A percentile compares a stretch with the other conserved stretches of the same genome.
Conservation (phyloP, 768 basidiomycete genomes). For the Lactarius quietus region DNA sequence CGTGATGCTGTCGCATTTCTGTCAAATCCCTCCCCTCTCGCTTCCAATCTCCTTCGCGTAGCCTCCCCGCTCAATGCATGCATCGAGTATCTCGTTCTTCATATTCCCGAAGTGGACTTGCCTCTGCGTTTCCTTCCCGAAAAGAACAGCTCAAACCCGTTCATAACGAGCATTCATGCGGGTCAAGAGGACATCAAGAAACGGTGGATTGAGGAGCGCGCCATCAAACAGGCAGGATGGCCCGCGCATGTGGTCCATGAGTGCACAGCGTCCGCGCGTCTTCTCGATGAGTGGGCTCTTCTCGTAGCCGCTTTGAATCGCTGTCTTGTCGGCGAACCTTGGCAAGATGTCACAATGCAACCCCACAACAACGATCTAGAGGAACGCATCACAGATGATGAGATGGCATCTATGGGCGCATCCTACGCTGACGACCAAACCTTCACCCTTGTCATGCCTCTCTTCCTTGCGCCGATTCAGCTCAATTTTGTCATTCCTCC, state of each 20-base stretch:
- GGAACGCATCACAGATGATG: constrained; percentile 41
- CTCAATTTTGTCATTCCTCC: constrained; percentile 62
- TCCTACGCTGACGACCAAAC: constrained; percentile 44
- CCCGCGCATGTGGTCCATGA: constrained; percentile 66
- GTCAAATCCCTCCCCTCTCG: constrained; percentile 52
- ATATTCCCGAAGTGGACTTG: constrained; percentile 84
- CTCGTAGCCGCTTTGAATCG: constrained; percentile 55
- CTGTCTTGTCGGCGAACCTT: constrained; percentile 48
- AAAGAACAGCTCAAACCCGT: constrained; percentile 63
- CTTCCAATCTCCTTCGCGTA: constrained; percentile 55
- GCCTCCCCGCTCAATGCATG: constrained; percentile 69
- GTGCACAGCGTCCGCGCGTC: constrained; percentile 37
- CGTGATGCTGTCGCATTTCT: constrained; percentile 54
- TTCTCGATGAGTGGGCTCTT: constrained; percentile 48
- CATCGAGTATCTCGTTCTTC: constrained; percentile 80
- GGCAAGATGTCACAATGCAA: constrained; percentile 23
- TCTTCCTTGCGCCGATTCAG: constrained; percentile 59
- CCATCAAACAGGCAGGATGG: constrained; percentile 81
- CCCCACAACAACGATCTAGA: constrained; percentile 3
- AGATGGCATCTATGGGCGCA: constrained; percentile 44
- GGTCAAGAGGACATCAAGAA: constrained; percentile 60
- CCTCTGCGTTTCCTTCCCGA: constrained; percentile 66
- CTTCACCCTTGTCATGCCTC: constrained; percentile 47
- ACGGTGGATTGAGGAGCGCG: constrained; percentile 79
- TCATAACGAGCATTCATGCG: constrained; percentile 61